A percentile compares a stretch with the other conserved stretches of the same genome.
These are phyloP conservation scores for Andrographis paniculata DNA, from an alignment of 305 asterid genomes.

Conservation along the genomic window DNA sequence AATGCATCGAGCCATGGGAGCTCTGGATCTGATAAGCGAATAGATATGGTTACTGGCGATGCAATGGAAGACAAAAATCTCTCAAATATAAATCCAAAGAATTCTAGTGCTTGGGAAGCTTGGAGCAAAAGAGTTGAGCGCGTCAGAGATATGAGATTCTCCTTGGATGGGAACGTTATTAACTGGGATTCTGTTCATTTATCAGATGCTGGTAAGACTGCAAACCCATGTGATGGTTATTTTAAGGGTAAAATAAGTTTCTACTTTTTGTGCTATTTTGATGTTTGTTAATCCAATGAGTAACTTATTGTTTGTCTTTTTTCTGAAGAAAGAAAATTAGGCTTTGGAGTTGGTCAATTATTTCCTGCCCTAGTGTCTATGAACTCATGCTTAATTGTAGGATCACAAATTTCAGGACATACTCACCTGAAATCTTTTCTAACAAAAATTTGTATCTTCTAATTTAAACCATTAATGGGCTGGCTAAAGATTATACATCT, in stretches of 20 bases:
- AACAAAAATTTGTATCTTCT: neutral
- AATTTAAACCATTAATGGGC: neutral
- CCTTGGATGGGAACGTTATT: constrained; percentile 39
- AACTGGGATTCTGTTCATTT: constrained; percentile 26
- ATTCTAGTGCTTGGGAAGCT: constrained; percentile 52
- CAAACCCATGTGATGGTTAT: constrained; percentile 10
- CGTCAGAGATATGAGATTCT: constrained; percentile 71
- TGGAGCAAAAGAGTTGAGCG: constrained; percentile 90
- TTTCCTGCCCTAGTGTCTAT: neutral
- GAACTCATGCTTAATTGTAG: too few relatives aligned
- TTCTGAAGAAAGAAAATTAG: neutral
- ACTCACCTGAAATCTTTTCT: too few relatives aligned
- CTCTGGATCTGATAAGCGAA: constrained; percentile 24
- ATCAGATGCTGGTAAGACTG: constrained; percentile 43
- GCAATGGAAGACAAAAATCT: constrained; percentile 21
- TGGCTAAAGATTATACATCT: neutral
- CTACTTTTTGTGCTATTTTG: constrained; percentile 3
- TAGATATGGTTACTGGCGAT: constrained; percentile 20
- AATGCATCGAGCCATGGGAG: constrained; percentile 21
- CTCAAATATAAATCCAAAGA: constrained; percentile 21
- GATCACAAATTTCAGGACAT: too few relatives aligned
- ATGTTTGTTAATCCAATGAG: neutral
- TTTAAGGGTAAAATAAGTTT: constrained; percentile 6
- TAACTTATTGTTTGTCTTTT: constrained; percentile 5
- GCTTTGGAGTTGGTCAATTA: neutral